These are phyloP conservation scores for Pezizomycotina sp. DNA, from an alignment of 2,329 filamentous ascomycete species.

Conservation along the genomic window DNA sequence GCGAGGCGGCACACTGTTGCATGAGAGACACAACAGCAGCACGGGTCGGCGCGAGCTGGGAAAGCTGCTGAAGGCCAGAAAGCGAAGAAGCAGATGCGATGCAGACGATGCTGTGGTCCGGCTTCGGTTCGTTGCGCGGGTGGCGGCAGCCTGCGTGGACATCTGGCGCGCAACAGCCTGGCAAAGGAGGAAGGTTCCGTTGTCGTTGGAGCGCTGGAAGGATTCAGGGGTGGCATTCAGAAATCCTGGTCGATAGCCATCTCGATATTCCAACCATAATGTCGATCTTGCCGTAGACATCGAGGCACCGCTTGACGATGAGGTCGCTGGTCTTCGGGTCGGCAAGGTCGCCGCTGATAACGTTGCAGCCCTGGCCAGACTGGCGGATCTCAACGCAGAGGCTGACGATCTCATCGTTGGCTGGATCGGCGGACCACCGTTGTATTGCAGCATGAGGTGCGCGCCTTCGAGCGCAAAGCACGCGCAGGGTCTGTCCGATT, in stretches of 20 bases:
- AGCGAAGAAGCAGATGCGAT: constrained; percentile 15
- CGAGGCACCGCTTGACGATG: constrained; percentile 24
- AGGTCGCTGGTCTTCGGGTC: constrained; percentile 25
- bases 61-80: constrained; percentile 16
- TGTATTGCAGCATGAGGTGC: constrained; percentile 26
- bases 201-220: constrained; percentile 22
- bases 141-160: constrained; percentile 20
- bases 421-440: constrained; percentile 22
- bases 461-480: constrained; percentile 49
- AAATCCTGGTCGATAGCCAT: too few relatives aligned
- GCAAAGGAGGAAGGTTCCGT: constrained; percentile 25
- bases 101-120: constrained; percentile 22
- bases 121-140: constrained; percentile 19
- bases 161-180: constrained; percentile 25
- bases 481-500: constrained; percentile 54
- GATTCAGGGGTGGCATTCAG: constrained; percentile 16
- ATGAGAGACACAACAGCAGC: constrained; percentile 14
- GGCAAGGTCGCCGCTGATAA: constrained; percentile 25
- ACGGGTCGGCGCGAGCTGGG: constrained; percentile 15
- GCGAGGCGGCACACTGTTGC: constrained; percentile 12
- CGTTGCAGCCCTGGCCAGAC: constrained; percentile 24
- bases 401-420: constrained; percentile 26
- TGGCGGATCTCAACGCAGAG: constrained; percentile 24
- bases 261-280: constrained; percentile 76
- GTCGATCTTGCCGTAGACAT: constrained; percentile 39